Base-by-base conservation (phyloP, 2,329 filamentous ascomycete genomes). In the Pseudogymnoascus sp. region DNA sequence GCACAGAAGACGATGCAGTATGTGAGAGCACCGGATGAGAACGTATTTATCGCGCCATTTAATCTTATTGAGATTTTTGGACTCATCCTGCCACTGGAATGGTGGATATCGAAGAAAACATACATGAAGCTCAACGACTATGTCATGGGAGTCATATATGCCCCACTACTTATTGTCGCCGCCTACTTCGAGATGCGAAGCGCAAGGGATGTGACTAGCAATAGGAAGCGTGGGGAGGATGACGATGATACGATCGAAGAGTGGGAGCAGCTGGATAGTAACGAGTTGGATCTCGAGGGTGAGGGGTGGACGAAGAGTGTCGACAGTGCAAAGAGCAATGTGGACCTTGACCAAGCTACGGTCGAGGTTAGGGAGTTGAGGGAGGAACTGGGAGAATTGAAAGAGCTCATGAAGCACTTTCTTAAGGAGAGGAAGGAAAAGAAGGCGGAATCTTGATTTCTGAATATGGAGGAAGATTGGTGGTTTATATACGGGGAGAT, bases 1-100 rank as follows among this genome's bases (percentile, higher is more conserved):
- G 83, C 90, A 0, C 89, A 95, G 67, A 96, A 96, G 75, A 97
- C 94, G 0, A 90, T 97, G 82, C 91, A 96, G 69, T 99, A 97
- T 69, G 90, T 97, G 15, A 90, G 94, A 57, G 94, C 94, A 0
- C 94, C 94, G 0, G 94, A 99, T 68, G 94, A 99, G 74, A 99
- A 99, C 68, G 94, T 99, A 61, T 99, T 94, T 75, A 96, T 99
- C 69, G 87, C 94, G 0, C 94, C 94, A 0, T 89, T 99, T 75
- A 99, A 99, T 72, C 80, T 99, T 2, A 82, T 99, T 63, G 94
- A 99, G 73, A 86, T 97, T 15, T 79, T 96, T 64, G 78, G 83
- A 63, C 82, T 97, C 2, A 82, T 89, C 38, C 70, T 95, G 0
- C 90, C 90, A 0, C 87, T 96, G 60, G 94, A 97, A 77, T 99